Evolutionary conservation across 2,329 filamentous ascomycete genomes (phyloP), one percentile per base, ranked within the genome.

Genomic region (Fusarium sp.): DNA sequence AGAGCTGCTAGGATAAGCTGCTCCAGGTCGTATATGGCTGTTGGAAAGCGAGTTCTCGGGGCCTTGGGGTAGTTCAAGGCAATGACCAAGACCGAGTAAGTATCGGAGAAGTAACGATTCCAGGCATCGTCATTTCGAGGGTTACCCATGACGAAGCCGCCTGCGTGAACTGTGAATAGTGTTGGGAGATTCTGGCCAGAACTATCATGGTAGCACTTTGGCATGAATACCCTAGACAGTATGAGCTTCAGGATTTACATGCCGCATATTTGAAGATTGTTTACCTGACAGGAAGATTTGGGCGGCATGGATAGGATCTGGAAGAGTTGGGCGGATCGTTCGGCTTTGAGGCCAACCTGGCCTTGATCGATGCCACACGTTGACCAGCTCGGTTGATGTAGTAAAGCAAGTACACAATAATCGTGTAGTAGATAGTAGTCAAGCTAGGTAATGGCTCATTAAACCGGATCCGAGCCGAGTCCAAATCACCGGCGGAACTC

Each of bases 41-140:
- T 45, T 25, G 71, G 71, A 2, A 73, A 73, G 17, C 43, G 63
- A 2, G 7, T 30, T 2, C 5, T 32, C 1, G 70, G 71, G 2
- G 70, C 60, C 25, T 73, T 73, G 14, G 47, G 45, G 27, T 73
- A 73, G 20, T 73, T 67, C 1, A 73, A 12, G 6, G 71, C 66
- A 1, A 73, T 9, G n/a, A 73, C 66, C 4, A 73, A 11, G 2
- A 68, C 32, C 0, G 63, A 73, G 5, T 73, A 43, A 40, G 72
- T 73, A 27, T 73, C 66, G 10, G 66, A 59, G 17, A 73, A 73
- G 0, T 15, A 38, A 0, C 60, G 70, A 12, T 71, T 73, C 37
- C 69, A 63, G 0, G 30, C 2, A 12, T 73, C 71, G 14, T 73
- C 71, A 1, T 73, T 71, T 5, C 35, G 58, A 20, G 71, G 61